These are phyloP conservation scores for Fusarium hostae DNA, from an alignment of 2,329 filamentous ascomycete species.

Conservation along the genomic window DNA sequence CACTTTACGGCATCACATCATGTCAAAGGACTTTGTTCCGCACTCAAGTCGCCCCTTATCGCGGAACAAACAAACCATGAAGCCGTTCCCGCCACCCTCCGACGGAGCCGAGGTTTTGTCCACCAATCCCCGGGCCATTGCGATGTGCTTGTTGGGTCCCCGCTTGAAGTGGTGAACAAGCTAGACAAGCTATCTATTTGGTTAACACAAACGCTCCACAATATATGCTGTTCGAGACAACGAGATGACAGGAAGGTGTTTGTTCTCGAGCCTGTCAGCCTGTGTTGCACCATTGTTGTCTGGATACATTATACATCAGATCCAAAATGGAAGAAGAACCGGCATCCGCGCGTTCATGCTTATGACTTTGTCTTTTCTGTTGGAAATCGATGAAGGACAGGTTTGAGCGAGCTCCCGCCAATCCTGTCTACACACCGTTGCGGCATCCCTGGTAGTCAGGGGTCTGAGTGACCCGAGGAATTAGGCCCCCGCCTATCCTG, in stretches of 20 bases:
- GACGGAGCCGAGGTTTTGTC: slow-evolving; percentile 44
- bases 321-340: slow-evolving; percentile 2
- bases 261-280: slow-evolving; percentile 21
- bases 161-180: slow-evolving; percentile 34
- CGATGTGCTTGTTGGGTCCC: slow-evolving; percentile 31
- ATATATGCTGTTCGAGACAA: slow-evolving; percentile 27
- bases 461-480: slow-evolving; percentile 39
- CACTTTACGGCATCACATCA: slow-evolving; percentile 41
- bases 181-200: slow-evolving; percentile 36
- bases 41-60: slow-evolving; percentile 43
- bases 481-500: slow-evolving; percentile 44
- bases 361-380: slow-evolving; percentile 3
- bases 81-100: slow-evolving; percentile 45
- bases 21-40: slow-evolving; percentile 41
- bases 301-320: neutral
- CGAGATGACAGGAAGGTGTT: slow-evolving; percentile 36
- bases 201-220: slow-evolving; percentile 33
- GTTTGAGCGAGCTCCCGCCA: slow-evolving; percentile 31
- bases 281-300: neutral
- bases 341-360: neutral
- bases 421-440: slow-evolving; percentile 34
- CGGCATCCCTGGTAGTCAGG: slow-evolving; percentile 40
- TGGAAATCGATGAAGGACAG: slow-evolving; percentile 33
- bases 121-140: slow-evolving; percentile 37
- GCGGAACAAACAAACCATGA: slow-evolving; percentile 41